A percentile compares a stretch with the other conserved stretches of the same genome.
Conservation (phyloP, 768 basidiomycete species). For the Naematelia aurantialba region DNA sequence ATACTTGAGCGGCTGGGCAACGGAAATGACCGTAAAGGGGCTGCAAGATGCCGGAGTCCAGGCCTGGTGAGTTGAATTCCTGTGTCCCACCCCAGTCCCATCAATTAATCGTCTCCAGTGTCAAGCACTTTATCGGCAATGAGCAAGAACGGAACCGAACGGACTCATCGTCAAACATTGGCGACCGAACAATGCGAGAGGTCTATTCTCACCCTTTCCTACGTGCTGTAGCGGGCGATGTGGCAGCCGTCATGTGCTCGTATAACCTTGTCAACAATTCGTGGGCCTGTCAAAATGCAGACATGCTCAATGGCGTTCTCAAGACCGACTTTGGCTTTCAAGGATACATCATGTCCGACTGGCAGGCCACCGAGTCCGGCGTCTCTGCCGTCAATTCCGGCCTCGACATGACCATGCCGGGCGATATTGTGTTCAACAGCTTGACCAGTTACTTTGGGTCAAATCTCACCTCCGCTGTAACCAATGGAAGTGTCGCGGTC, state of each 20-base stretch:
- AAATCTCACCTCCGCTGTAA: slow-evolving; percentile 65
- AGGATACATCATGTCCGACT: slow-evolving; percentile 49
- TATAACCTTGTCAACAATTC: slow-evolving; percentile 50
- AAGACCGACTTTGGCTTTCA: slow-evolving; percentile 52
- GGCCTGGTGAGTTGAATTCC: slow-evolving; percentile 56
- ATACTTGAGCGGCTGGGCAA: slow-evolving; percentile 65
- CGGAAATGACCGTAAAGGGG: slow-evolving; percentile 74
- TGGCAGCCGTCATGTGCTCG: slow-evolving; percentile 57
- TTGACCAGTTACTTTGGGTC: slow-evolving; percentile 58
- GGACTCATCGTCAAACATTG: slow-evolving; percentile 61
- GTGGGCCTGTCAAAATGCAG: slow-evolving; percentile 49
- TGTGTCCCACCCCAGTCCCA: not conserved
- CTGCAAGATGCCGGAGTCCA: slow-evolving; percentile 74
- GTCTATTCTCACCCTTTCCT: slow-evolving; percentile 50
- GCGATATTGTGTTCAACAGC: slow-evolving; percentile 45
- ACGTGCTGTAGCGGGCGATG: slow-evolving; percentile 63
- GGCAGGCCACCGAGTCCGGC: slow-evolving; percentile 44
- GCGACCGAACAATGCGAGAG: slow-evolving; percentile 65
- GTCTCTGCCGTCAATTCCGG: slow-evolving; percentile 37
- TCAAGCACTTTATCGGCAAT: slow-evolving; percentile 50
- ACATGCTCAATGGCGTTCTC: slow-evolving; percentile 48
- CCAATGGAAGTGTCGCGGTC: slow-evolving; percentile 66
- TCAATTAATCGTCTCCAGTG: slow-evolving; percentile 7
- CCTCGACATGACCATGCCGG: slow-evolving; percentile 52
- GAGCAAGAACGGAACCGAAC: slow-evolving; percentile 54